Evolutionary conservation across 176 grass and related monocot species (phyloP).

Genomic region (Aechmea fasciata): DNA sequence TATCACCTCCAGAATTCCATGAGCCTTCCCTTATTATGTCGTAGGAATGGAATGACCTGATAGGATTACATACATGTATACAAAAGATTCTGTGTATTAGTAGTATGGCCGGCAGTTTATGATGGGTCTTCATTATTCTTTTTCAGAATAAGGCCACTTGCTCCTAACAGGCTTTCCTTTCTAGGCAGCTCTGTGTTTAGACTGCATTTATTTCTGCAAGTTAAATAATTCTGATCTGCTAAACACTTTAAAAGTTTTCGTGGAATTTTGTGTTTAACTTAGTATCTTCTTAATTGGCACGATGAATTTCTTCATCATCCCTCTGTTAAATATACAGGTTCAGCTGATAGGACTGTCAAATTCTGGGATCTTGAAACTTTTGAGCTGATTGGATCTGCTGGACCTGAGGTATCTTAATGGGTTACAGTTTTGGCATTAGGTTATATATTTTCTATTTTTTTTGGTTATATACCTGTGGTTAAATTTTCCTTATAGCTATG

Average conservation of each 20-base stretch:
- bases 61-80: neutral
- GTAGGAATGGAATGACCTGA: too few species aligned
- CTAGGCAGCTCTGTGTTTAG: neutral
- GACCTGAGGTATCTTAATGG: constrained; percentile 59
- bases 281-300: constrained; percentile 7
- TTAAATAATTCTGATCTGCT: neutral
- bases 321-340: constrained; percentile 43
- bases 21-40: too few species aligned
- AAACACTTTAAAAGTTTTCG: constrained; percentile 3
- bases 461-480: neutral
- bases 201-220: neutral
- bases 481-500: neutral
- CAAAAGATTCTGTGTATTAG: neutral
- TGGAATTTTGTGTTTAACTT: constrained; percentile 9
- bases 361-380: constrained; percentile 99
- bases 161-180: neutral
- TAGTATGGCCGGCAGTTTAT: neutral
- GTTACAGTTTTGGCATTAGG: neutral
- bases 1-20: too few species aligned
- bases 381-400: constrained; percentile 89
- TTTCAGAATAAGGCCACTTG: neutral
- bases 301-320: constrained; percentile 17
- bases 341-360: constrained; percentile 92
- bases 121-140: neutral
- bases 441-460: neutral